These are phyloP conservation scores for Mycena crocata DNA, from an alignment of 768 basidiomycete genomes.

Conservation along the genomic window DNA sequence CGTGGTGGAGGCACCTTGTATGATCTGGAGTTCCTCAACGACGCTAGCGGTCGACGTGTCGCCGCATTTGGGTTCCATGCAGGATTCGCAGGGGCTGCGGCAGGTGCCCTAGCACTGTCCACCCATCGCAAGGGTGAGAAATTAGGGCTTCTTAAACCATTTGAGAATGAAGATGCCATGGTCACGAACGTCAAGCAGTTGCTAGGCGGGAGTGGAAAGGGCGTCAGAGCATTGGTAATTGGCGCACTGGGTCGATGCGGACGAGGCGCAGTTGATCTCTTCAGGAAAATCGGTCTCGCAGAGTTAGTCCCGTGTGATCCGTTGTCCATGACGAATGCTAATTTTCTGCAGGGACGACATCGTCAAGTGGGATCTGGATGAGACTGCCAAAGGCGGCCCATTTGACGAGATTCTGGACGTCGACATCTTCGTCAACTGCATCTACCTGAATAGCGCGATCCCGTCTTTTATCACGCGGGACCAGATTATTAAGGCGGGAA, in stretches of 20 bases:
- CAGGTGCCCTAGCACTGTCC: conserved; percentile 84
- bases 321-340: conserved; percentile 1
- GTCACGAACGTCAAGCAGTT: conserved; percentile 74
- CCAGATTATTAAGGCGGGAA: conserved; percentile 79
- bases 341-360: conserved; percentile 80
- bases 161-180: conserved; percentile 87
- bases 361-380: conserved; percentile 96
- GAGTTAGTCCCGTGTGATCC: conserved; percentile 71
- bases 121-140: conserved; percentile 68
- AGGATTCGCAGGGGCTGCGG: conserved; percentile 98
- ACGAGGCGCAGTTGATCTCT: conserved; percentile 93
- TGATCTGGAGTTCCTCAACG: conserved; percentile 95
- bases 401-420: conserved; percentile 96
- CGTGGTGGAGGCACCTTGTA: conserved; percentile 88
- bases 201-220: conserved; percentile 76
- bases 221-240: conserved; percentile 90
- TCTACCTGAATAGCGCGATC: conserved; percentile 90
- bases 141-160: conserved; percentile 82
- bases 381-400: conserved; percentile 97
- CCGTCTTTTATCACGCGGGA: conserved; percentile 84
- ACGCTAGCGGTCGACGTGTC: conserved; percentile 86
- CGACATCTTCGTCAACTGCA: conserved; percentile 99
- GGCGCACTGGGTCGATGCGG: conserved; percentile 97
- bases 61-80: conserved; percentile 99
- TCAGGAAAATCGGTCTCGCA: conserved; percentile 93